These are phyloP conservation scores for Coemansia sp. DNA, from an alignment of 192 early-diverging fungal genomes.

Conservation along the genomic window DNA sequence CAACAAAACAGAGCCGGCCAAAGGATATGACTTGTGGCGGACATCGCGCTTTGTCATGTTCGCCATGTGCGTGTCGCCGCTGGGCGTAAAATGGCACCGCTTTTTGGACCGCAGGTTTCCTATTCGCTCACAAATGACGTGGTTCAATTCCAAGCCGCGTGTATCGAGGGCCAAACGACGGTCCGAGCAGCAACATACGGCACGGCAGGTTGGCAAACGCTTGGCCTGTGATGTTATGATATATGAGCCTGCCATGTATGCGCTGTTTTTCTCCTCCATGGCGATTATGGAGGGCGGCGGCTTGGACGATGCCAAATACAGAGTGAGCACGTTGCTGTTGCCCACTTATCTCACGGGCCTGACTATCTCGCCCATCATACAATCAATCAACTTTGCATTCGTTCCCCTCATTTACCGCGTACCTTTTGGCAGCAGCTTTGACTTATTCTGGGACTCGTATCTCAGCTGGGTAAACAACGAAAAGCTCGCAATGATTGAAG, in stretches of 20 bases:
- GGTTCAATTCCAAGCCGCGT: slow-evolving; percentile 36
- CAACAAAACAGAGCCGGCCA: not conserved
- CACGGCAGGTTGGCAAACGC: slow-evolving; percentile 46
- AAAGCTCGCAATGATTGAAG: slow-evolving; percentile 35
- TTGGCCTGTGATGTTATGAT: slow-evolving; percentile 39
- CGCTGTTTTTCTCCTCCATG: slow-evolving; percentile 50
- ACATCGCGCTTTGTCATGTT: slow-evolving; percentile 50
- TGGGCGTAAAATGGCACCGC: slow-evolving; percentile 54
- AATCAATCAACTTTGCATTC: slow-evolving; percentile 74
- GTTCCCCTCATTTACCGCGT: slow-evolving; percentile 69
- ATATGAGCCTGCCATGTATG: slow-evolving; percentile 51
- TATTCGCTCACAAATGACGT: slow-evolving; percentile 45
- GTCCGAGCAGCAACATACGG: slow-evolving; percentile 30
- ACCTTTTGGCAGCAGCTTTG: slow-evolving; percentile 72
- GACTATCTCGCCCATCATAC: slow-evolving; percentile 71
- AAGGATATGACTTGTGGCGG: slow-evolving; percentile 43
- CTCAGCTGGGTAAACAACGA: slow-evolving; percentile 72
- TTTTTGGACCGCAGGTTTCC: slow-evolving; percentile 51
- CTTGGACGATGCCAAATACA: slow-evolving; percentile 27
- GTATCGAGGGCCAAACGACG: slow-evolving; percentile 21
- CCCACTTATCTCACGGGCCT: slow-evolving; percentile 52
- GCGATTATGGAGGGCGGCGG: slow-evolving; percentile 49
- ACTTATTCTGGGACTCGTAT: slow-evolving; percentile 75
- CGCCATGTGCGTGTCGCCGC: slow-evolving; percentile 43
- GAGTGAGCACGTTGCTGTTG: slow-evolving; percentile 24